phyloP scores from a whole-genome alignment of 108 stramenopile genomes.

The Nitzschia sp. region DNA sequence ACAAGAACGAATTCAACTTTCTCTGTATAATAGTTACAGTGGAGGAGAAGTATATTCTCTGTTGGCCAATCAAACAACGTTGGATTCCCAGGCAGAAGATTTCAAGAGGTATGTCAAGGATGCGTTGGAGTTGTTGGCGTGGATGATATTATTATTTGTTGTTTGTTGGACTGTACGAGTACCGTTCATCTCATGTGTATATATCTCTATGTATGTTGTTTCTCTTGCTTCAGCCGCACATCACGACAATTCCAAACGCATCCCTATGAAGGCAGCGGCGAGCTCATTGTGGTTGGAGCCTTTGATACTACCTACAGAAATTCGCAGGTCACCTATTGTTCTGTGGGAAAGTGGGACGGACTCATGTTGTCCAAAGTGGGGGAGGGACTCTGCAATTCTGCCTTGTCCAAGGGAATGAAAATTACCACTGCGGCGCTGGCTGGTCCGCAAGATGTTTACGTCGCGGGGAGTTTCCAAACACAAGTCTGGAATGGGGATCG shows the following conservation, averaged over 20 bases:
- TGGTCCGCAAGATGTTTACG: conserved; percentile 80
- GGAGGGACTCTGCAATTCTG: conserved; percentile 91
- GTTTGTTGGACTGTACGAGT: too few species aligned
- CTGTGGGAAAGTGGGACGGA: conserved; percentile 90
- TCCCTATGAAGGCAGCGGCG: conserved; percentile 43
- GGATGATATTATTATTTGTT: too few species aligned
- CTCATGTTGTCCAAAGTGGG: conserved; percentile 79
- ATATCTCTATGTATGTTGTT: too few species aligned
- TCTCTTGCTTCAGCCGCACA: background rate
- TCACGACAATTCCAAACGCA: conserved; percentile 7
- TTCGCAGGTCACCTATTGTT: conserved; percentile 93
- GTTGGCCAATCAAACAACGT: conserved; percentile 71
- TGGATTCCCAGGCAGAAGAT: background rate
- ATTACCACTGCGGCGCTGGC: conserved; percentile 83
- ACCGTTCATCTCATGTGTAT: too few species aligned
- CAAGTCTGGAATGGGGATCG: conserved; percentile 93
- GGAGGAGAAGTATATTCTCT: conserved; percentile 85
- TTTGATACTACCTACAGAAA: conserved; percentile 91
- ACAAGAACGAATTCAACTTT: conserved; percentile 74
- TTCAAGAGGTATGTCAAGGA: conserved; percentile 2
- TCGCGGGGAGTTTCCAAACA: conserved; percentile 90
- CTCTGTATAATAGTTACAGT: conserved; percentile 82
- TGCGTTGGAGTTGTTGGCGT: too few species aligned
- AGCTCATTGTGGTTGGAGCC: conserved; percentile 90
- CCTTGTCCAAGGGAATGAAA: conserved; percentile 85